Evolutionary conservation across 2,329 filamentous ascomycete species (phyloP), one percentile per base, ranked within the genome.

Genomic region (Aureobasidium sp.): DNA sequence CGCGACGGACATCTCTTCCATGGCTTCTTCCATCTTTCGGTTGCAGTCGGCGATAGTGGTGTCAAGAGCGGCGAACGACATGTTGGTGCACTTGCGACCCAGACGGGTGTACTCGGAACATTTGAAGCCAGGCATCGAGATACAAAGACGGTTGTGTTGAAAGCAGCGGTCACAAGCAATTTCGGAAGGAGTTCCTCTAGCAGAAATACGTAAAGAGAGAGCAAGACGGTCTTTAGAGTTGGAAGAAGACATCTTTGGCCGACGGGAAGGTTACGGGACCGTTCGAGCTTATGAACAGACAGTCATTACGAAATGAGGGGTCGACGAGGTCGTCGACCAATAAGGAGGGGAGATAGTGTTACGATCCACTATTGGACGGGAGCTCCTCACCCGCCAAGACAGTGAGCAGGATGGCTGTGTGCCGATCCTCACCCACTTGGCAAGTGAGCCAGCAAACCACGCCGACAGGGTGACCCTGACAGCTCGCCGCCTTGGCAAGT

Each of bases 261-360:
- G 29, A 32, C n/a, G n/a, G 29, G 29, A 32, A 32, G 29, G 29
- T 32, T 32, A 32, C 29, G 29, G 29, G 7, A 32, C 29, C 29
- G 29, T 32, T 32, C 7, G 29, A 32, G 29, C 29, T 32, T 32
- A 32, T 32, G 3, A 32, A 32, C 29, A 32, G 7, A 32, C 7
- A 7, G 29, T 7, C 29, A 3, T 32, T 32, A 32, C 29, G 29
- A 7, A 32, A 32, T 32, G 29, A 32, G 29, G 29, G 29, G 29
- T 32, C 7, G 29, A 32, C n/a, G n/a, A n/a, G n/a, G n/a, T n/a
- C n/a, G n/a, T n/a, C n/a, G n/a, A n/a, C n/a, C n/a, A 32, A 32
- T 32, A 7, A 32, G 29, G 29, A 32, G 29, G 29, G 29, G 5
- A 27, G n/a, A 69, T 61, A 34, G n/a, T 43, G 41, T 43, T 43